phyloP scores from a whole-genome alignment of 2,329 filamentous ascomycete species.

The Nemania sp. region DNA sequence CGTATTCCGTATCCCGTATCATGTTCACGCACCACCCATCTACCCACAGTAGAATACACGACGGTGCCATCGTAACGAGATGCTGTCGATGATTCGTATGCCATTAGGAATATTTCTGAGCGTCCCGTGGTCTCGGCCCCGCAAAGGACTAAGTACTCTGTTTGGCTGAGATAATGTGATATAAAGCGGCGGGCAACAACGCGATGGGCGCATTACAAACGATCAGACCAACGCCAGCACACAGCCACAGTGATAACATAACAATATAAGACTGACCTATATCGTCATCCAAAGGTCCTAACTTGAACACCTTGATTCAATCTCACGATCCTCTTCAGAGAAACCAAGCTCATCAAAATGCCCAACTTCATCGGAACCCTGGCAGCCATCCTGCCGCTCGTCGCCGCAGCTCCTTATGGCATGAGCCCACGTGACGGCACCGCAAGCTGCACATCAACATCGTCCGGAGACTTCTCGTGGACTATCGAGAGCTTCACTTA shows the following conservation, averaged over 20 bases:
- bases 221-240: neutral
- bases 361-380: conserved; percentile 45
- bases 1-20: neutral
- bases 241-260: neutral
- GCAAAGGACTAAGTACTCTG: neutral
- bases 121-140: conserved; percentile 23
- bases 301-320: neutral
- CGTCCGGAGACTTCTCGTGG: conserved; percentile 56
- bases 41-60: neutral
- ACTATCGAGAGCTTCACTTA: conserved; percentile 59
- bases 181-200: conserved; percentile 13
- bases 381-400: conserved; percentile 46
- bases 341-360: conserved; percentile 39
- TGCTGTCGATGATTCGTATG: conserved; percentile 18
- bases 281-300: neutral
- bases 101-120: conserved; percentile 8
- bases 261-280: neutral
- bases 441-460: conserved; percentile 51
- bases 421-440: conserved; percentile 42
- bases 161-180: neutral
- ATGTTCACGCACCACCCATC: neutral
- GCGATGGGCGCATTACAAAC: conserved; percentile 6
- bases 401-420: conserved; percentile 44
- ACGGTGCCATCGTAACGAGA: conserved; percentile 31
- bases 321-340: neutral